These are phyloP conservation scores for Calonectria ilicicola DNA, from an alignment of 2,329 filamentous ascomycete species.

Conservation along the genomic window DNA sequence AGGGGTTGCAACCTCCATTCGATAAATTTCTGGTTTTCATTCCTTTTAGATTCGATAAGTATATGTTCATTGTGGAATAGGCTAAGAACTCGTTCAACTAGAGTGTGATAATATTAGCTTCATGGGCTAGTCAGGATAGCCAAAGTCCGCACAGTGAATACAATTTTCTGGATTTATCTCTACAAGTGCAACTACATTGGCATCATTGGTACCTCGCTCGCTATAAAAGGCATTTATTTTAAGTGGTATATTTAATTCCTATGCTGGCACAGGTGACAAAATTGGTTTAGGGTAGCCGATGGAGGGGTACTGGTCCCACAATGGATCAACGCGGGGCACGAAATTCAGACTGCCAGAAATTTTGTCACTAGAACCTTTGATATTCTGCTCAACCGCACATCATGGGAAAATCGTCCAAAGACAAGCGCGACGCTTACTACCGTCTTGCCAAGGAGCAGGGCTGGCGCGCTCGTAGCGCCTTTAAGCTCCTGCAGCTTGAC, in stretches of 20 bases:
- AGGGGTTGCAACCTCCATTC: too few relatives aligned
- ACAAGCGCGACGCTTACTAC: conserved; percentile 98
- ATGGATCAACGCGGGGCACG: conserved; percentile 42
- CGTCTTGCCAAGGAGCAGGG: conserved; percentile 98
- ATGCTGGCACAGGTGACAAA: not conserved
- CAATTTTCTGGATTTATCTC: too few relatives aligned
- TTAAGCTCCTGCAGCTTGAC: conserved; percentile 96
- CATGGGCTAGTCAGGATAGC: too few relatives aligned
- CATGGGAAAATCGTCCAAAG: conserved; percentile 98
- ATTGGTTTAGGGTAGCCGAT: conserved; percentile 22
- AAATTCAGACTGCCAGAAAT: conserved; percentile 33
- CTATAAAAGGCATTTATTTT: not conserved
- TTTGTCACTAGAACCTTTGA: conserved; percentile 11
- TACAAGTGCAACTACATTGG: too few relatives aligned
- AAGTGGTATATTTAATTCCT: too few relatives aligned
- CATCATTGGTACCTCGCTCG: too few relatives aligned
- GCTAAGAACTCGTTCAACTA: too few relatives aligned
- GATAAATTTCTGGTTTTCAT: too few relatives aligned
- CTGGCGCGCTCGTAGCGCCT: conserved; percentile 95
- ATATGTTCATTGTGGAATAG: too few relatives aligned
- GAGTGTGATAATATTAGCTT: too few relatives aligned
- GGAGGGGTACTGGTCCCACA: conserved; percentile 30
- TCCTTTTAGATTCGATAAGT: too few relatives aligned
- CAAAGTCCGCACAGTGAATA: too few relatives aligned
- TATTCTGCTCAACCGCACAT: conserved; percentile 28